phyloP scores from a whole-genome alignment of 495 filamentous ascomycete genomes.

The Aspergillus bridgeri region DNA sequence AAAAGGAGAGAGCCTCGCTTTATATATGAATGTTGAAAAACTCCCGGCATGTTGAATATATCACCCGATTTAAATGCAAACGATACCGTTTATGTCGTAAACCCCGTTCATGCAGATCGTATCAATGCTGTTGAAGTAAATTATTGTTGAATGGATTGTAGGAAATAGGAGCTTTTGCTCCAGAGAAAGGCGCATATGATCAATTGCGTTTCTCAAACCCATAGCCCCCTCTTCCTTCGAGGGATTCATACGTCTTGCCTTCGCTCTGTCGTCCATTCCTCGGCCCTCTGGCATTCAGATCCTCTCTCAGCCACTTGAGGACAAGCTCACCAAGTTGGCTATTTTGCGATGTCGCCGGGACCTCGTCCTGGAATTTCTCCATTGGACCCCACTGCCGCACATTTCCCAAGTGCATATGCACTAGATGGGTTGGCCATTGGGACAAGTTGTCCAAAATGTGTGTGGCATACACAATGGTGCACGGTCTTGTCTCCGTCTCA shows the following conservation, averaged over 20 bases:
- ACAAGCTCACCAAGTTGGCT: conserved; percentile 80
- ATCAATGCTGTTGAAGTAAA: conserved; percentile 21
- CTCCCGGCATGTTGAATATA: conserved; percentile 33
- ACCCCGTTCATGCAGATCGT: conserved; percentile 25
- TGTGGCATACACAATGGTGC: conserved; percentile 95
- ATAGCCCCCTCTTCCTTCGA: conserved; percentile 75
- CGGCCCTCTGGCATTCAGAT: conserved; percentile 77
- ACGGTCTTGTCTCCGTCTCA: conserved; percentile 77
- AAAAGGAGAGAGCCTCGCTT: no score
- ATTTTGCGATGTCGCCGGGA: conserved; percentile 53
- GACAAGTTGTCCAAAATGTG: conserved; percentile 94
- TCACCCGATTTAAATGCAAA: conserved; percentile 15
- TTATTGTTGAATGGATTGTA: conserved; percentile 6
- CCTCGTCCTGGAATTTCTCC: conserved; percentile 48
- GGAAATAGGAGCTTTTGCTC: conserved; percentile 8
- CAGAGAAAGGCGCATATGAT: conserved; percentile 4
- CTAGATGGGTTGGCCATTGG: conserved; percentile 90
- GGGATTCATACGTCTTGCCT: conserved; percentile 64
- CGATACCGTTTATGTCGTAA: conserved; percentile 18
- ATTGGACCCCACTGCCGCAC: conserved; percentile 81
- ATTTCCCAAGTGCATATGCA: conserved; percentile 85
- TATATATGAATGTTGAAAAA: conserved; percentile 33
- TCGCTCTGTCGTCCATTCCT: conserved; percentile 58
- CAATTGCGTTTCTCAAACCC: conserved; percentile 62
- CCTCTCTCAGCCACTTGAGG: conserved; percentile 78